Evolutionary conservation across 306 rosid species (phyloP), one percentile per base, ranked within the genome.

Genomic region (Acacia confusa): DNA sequence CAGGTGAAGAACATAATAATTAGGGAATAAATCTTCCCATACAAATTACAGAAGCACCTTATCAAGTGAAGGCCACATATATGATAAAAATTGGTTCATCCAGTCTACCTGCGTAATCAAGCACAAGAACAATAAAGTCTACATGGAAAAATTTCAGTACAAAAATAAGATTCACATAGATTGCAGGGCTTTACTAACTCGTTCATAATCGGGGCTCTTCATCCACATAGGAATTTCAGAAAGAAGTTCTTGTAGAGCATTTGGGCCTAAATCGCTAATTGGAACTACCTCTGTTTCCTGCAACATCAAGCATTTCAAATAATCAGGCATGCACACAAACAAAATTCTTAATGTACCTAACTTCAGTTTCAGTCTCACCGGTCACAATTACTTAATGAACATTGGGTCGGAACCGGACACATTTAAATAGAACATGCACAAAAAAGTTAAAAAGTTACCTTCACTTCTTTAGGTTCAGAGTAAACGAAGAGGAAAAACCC

Each of bases 201-300:
- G 89, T 85, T 93, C 97, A 55, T 88, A 89, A 82, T 93, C 96
- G 6, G 95, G 95, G 53, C 82, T 88, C 87, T 95, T 93, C 65
- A 95, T 90, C 98, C 99, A 95, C 22, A 89, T 57, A 57, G 99
- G 99, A 80, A 95, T 95, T 84, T 95, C 97, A 58, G 89, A 90
- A 57, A 87, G 61, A 78, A 95, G 82, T n/a, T 92, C 97, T 82
- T 86, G 90, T 92, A 93, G 72, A 68, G 94, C 83, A 79, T 30
- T 70, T 53, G 94, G 86, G 65, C 96, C 99, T 41, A 93, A 90
- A 82, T 95, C 97, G 83, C 81, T 55, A 17, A 93, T 83, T 22
- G 95, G 97, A 80, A 87, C 89, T 57, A 85, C 79, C 19, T 73
- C 87, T 66, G 91, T 94, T 55, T 89, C 94, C 99, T 95, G 92